These are phyloP conservation scores for Hyaloscypha hepaticicola DNA, from an alignment of 495 filamentous ascomycete species.

Conservation along the genomic window DNA sequence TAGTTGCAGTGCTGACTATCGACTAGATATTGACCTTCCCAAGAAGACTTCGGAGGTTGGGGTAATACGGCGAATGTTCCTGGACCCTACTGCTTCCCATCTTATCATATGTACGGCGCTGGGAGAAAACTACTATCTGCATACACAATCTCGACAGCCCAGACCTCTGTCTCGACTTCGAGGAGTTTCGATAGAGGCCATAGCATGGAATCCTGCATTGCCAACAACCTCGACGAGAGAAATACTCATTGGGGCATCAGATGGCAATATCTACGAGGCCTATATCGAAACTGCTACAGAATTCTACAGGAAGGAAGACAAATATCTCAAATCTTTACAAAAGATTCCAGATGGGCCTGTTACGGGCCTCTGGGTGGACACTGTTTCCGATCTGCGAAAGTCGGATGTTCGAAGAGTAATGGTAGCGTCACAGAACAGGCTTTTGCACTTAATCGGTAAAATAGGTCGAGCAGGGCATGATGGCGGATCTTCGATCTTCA, in stretches of 20 bases:
- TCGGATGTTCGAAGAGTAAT: conserved; percentile 73
- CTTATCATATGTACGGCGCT: conserved; percentile 86
- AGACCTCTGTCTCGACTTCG: conserved; percentile 80
- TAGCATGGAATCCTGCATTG: conserved; percentile 96
- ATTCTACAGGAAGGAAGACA: conserved; percentile 93
- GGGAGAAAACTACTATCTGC: conserved; percentile 96
- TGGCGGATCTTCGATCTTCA: conserved; percentile 77
- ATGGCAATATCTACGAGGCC: conserved; percentile 94
- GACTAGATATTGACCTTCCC: conserved; percentile 89
- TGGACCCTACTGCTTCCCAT: conserved; percentile 95
- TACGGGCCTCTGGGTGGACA: conserved; percentile 79
- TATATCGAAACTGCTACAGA: conserved; percentile 91
- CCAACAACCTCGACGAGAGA: conserved; percentile 93
- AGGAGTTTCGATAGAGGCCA: conserved; percentile 79
- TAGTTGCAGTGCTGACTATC: conserved; percentile 8
- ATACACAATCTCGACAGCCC: conserved; percentile 87
- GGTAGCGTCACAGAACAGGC: conserved; percentile 68
- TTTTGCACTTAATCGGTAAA: conserved; percentile 78
- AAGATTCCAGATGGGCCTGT: conserved; percentile 75
- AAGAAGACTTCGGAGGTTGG: conserved; percentile 89
- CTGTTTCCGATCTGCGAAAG: conserved; percentile 52
- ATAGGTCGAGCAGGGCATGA: conserved; percentile 72
- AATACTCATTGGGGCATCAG: conserved; percentile 87
- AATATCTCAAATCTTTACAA: conserved; percentile 79
- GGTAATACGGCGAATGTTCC: conserved; percentile 90